A percentile compares a stretch with the other conserved stretches of the same genome.
Evolutionary conservation across 345 rosid genomes (phyloP).

Genomic region (Euphorbia peplus): DNA sequence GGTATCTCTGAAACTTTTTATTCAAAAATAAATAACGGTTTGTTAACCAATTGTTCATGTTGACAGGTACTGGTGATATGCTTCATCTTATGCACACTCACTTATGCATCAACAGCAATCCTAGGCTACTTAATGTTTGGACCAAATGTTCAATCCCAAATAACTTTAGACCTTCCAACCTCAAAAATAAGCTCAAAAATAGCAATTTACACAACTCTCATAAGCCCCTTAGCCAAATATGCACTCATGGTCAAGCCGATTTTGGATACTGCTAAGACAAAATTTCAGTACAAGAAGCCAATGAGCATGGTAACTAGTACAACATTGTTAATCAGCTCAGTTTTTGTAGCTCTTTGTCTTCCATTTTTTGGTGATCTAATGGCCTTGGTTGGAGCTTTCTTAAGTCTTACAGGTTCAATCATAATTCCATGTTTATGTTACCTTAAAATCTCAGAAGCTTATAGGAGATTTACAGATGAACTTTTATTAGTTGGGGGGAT

Average conservation of each 20-base stretch:
- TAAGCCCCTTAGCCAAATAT: conserved; percentile 25
- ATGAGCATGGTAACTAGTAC: conserved; percentile 10
- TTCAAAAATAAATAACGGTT: too few species aligned
- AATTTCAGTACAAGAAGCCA: conserved; percentile 14
- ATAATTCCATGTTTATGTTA: conserved; percentile 21
- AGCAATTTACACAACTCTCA: conserved; percentile 21
- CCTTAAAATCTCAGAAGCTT: conserved; percentile 18
- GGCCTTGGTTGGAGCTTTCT: conserved; percentile 26
- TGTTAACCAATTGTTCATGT: too few species aligned
- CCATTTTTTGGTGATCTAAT: conserved; percentile 25
- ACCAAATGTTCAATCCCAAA: conserved; percentile 22
- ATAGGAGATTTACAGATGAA: conserved; percentile 16
- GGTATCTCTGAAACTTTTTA: too few species aligned
- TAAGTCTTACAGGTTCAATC: conserved; percentile 16
- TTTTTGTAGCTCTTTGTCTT: conserved; percentile 16
- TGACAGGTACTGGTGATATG: conserved; percentile 27
- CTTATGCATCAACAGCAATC: conserved; percentile 29
- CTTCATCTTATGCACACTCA: conserved; percentile 12
- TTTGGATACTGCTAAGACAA: conserved; percentile 5
- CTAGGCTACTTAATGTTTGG: conserved; percentile 30
- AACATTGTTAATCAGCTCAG: conserved; percentile 9
- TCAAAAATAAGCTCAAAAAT: conserved; percentile 19
- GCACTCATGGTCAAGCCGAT: conserved; percentile 28
- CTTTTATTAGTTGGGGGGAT: not conserved
- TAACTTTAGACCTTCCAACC: conserved; percentile 25